Percentiles rank a stretch among this genome's conserved stretches.
Evolutionary conservation across 2,329 filamentous ascomycete species (phyloP).

Genomic region (Mariannaea elegans): DNA sequence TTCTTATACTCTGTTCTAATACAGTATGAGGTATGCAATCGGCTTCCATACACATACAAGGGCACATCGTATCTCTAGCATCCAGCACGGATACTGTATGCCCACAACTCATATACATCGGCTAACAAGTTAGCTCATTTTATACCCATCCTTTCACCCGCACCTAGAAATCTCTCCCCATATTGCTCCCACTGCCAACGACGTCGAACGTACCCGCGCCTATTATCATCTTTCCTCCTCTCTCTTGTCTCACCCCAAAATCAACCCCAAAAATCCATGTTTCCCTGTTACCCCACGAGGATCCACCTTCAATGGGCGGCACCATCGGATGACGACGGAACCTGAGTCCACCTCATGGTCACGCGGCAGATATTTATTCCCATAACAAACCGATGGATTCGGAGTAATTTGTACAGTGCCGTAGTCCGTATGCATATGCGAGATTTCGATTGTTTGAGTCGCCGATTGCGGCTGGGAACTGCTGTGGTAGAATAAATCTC

Average conservation of each 20-base stretch:
- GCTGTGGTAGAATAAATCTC: constrained; percentile 4
- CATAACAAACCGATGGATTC: background rate
- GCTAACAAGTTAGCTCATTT: constrained; percentile 7
- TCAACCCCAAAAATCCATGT: constrained; percentile 1
- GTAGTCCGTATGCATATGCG: constrained; percentile 6
- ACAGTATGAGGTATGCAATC: too few relatives aligned
- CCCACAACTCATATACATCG: background rate
- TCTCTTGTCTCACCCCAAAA: constrained; percentile 7
- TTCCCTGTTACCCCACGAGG: constrained; percentile 20
- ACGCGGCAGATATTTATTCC: constrained; percentile 3
- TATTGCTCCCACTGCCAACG: background rate
- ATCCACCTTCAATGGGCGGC: background rate
- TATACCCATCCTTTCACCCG: constrained; percentile 15
- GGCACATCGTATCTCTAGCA: background rate
- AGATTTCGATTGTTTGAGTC: constrained; percentile 1
- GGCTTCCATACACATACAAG: background rate
- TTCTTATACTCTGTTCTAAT: too few relatives aligned
- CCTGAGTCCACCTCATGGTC: background rate
- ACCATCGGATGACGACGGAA: constrained; percentile 20
- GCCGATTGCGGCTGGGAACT: constrained; percentile 10
- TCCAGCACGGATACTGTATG: background rate
- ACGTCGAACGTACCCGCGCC: constrained; percentile 6
- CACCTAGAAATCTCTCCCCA: background rate
- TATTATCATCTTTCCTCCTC: background rate
- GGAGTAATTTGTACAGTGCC: background rate